Base-by-base conservation (phyloP, 148 eudicot genomes). In the Diospyros kaki region DNA sequence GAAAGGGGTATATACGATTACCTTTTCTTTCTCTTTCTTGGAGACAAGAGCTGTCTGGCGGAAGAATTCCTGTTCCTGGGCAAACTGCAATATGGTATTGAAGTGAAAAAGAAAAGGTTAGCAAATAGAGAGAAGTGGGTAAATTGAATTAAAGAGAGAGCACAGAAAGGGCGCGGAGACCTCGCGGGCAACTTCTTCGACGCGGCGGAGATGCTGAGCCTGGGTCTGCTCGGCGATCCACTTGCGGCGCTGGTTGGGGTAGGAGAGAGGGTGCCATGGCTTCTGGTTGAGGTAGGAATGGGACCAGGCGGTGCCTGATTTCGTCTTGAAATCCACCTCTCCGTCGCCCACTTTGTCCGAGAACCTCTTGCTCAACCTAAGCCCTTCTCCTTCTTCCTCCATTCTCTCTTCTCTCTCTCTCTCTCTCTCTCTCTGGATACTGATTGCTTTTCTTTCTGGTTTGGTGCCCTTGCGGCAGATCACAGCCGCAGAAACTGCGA, bases 171-270 rank as follows among this genome's bases (percentile, higher is more conserved):
- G 12, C 50, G 2, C 38, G 42, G 3, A 28, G 9, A 89, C 98
- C 96, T 95, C 99, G 67, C 97, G 96, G 39, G 96, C 82, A 71
- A 92, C 89, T 78, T 95, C 99, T 14, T 90, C 89, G 56, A 85
- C 73, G 17, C 94, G 94, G 66, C 94, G 96, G 12, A 85, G 75
- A 71, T 78, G 95, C 56, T 89, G 89, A 61, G 93, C 93, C 67
- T 92, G 94, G 73, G 96, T 89, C 66, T 95, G 99, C 69, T 95
- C 99, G 82, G 99, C 96, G 81, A 95, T 95, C 99, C 99, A 95
- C 79, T 95, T 95, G 68, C 97, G 94, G 79, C 99, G 96, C 75
- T 95, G 99, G 74, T 95, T 95, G 46, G 99, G 99, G 83, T 95
- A 95, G 54, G 99, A 95, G 48, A 95, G 90, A 72, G 99, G 99